Evolutionary conservation across 2,329 filamentous ascomycete genomes (phyloP).

Genomic region (Beauveria australis): DNA sequence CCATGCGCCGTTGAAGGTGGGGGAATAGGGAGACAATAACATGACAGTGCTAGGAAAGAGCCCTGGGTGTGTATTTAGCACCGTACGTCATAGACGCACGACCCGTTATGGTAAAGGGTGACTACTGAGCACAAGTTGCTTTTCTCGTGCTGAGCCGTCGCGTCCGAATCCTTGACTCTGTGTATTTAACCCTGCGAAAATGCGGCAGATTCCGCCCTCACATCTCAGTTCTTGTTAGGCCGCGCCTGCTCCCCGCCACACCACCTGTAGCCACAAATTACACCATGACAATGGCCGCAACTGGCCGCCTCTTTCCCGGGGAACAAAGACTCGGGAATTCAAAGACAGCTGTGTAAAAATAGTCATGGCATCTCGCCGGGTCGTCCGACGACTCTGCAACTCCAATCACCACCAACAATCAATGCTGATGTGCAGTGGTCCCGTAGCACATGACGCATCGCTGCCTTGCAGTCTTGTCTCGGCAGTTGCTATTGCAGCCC

Average conservation of each 20-base stretch:
- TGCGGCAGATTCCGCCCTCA: not conserved
- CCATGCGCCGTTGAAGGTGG: slow-evolving; percentile 10
- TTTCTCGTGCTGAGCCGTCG: not conserved
- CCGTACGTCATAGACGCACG: not conserved
- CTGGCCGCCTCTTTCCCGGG: not conserved
- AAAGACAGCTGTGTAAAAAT: no score
- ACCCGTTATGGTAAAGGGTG: not conserved
- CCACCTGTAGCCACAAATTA: not conserved
- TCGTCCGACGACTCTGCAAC: no score
- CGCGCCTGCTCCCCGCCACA: not conserved
- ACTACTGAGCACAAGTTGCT: not conserved
- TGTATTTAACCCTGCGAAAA: not conserved
- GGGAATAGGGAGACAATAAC: not conserved
- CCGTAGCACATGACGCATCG: not conserved
- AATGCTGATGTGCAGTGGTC: not conserved
- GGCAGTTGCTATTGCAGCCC: not conserved
- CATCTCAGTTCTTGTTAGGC: slow-evolving; percentile 2
- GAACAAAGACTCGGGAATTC: no score
- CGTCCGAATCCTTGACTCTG: not conserved
- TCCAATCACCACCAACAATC: not conserved
- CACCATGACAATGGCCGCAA: not conserved
- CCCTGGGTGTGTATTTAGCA: not conserved
- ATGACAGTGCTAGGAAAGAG: not conserved
- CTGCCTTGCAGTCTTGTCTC: not conserved
- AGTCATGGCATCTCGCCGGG: no score